Evolutionary conservation across 2,329 filamentous ascomycete species (phyloP), one percentile per base, ranked within the genome.

Genomic region (Aschersonia sp.): DNA sequence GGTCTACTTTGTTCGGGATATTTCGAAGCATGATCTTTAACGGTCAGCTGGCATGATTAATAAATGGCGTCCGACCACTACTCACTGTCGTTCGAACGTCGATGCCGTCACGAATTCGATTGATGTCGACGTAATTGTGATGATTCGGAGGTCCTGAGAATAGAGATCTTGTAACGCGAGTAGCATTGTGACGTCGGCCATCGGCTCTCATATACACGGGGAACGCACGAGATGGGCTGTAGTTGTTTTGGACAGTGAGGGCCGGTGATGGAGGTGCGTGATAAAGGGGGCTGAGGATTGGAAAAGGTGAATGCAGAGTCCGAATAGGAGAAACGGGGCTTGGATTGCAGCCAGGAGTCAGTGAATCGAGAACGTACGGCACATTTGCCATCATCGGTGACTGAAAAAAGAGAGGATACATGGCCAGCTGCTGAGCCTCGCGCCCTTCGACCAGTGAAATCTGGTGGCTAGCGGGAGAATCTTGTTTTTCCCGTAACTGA

Each of bases 21-120:
- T 97, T 96, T 40, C 90, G 82, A 33, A 96, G 66, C 90, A 97
- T 96, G 54, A 97, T 86, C 83, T 87, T 50, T 30, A 9, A 5
- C 12, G 5, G 48, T 59, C 46, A 56, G 50, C 12, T 12, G 12
- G 12, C 8, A 12, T 37, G 8, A 12, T 37, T 9, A 12, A 37
- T 37, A 4, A 12, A 37, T 22, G 4, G 22, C 8, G 35, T 37
- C 35, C 35, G 12, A 37, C 35, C 12, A 37, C 35, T 22, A 66
- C 75, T 64, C 68, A 85, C 83, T 1, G 83, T 88, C 7, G 84
- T 87, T 46, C 84, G 77, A 50, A 87, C 83, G 59, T 88, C 84
- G 43, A 76, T 75, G 8, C 84, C 84, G 12, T 78, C 71, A 14
- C 70, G 68, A 54, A 82, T 81, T n/a, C 72, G 70, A 48, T 68